Conservation (phyloP, 2,329 filamentous ascomycete species). For the Cytospora piceae region DNA sequence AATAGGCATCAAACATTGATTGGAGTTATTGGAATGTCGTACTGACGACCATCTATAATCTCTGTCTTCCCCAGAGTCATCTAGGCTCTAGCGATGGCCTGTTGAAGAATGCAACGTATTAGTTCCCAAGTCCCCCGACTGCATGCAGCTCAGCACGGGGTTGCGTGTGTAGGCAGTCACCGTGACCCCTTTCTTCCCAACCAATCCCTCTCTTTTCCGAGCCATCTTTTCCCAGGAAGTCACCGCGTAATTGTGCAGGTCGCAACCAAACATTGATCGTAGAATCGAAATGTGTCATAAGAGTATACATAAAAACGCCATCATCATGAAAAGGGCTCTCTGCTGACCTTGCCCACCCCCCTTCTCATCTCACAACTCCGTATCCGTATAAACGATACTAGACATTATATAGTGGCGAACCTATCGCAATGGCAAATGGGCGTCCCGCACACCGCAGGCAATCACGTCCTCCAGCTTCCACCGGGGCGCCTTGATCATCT, state of each 20-base stretch:
- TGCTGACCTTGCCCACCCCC: conserved; percentile 11
- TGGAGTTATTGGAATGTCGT: conserved; percentile 17
- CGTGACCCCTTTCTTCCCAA: neutral
- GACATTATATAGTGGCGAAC: conserved; percentile 29
- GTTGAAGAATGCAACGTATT: conserved; percentile 9
- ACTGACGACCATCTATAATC: conserved; percentile 19
- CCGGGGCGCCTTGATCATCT: conserved; percentile 74
- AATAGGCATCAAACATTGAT: neutral
- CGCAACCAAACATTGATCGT: conserved; percentile 14
- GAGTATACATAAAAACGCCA: conserved; percentile 23
- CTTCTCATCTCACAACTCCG: conserved; percentile 2
- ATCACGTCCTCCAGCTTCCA: conserved; percentile 88
- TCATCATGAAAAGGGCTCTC: conserved; percentile 20
- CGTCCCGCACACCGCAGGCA: conserved; percentile 72
- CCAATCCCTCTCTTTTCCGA: neutral
- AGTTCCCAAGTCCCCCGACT: neutral
- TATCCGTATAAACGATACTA: conserved; percentile 26
- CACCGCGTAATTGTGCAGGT: conserved; percentile 13
- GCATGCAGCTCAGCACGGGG: neutral
- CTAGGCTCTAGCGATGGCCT: conserved; percentile 21
- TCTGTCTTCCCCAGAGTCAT: conserved; percentile 9
- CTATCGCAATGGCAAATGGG: conserved; percentile 72
- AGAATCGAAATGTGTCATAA: conserved; percentile 23
- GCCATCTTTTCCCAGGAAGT: neutral
- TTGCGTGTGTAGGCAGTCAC: neutral